Conservation (phyloP, 2,329 filamentous ascomycete species). For the Aureobasidium namibiae region DNA sequence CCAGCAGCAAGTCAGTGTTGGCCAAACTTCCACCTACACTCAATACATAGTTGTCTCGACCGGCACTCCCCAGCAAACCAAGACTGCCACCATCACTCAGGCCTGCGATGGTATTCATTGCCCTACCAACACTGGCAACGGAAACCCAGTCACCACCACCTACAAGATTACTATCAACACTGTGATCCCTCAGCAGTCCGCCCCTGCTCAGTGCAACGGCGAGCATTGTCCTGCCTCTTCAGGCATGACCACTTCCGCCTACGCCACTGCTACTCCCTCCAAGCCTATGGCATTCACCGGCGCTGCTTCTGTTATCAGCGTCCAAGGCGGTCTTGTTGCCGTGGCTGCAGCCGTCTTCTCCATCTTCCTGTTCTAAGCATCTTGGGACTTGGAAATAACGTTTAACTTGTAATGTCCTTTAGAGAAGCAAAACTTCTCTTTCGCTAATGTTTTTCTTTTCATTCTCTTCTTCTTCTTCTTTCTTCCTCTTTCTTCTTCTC, state of each 20-base stretch:
- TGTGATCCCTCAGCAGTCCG: neutral
- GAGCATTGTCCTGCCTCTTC: neutral
- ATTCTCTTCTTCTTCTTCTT: neutral
- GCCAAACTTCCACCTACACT: neutral
- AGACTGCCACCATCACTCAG: slow-evolving; percentile 19
- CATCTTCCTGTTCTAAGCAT: slow-evolving; percentile 5
- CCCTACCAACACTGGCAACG: neutral
- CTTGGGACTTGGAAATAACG: neutral
- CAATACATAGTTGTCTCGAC: slow-evolving; percentile 1
- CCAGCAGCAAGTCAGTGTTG: neutral
- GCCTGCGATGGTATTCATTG: neutral
- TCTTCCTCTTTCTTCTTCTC: no score
- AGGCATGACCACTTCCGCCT: neutral
- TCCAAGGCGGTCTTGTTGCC: slow-evolving; percentile 5
- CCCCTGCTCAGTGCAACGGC: neutral
- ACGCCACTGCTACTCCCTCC: neutral
- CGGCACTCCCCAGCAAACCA: neutral
- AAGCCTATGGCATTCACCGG: slow-evolving; percentile 5
- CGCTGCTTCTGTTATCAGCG: neutral
- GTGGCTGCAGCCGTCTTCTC: neutral
- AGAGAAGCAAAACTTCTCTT: neutral
- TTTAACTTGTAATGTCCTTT: slow-evolving; percentile 1
- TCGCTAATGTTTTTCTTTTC: neutral
- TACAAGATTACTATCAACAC: neutral
- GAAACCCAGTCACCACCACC: neutral